Conservation (phyloP, 148 eudicot species). For the Drosera capensis region DNA sequence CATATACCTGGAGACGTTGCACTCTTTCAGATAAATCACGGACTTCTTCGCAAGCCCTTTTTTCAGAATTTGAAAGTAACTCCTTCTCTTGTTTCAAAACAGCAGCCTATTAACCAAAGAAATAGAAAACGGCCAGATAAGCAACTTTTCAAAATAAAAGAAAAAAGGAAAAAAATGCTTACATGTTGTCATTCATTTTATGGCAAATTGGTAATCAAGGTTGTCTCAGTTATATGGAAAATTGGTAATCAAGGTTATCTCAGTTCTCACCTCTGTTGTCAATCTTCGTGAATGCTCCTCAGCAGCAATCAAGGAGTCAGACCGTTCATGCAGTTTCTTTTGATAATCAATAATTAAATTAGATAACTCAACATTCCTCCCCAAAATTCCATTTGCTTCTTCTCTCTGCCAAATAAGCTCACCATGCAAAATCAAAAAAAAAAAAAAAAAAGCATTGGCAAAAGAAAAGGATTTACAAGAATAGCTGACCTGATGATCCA, state of each 20-base stretch:
- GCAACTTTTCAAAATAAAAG: too few relatives aligned
- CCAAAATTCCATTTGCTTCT: slow-evolving; percentile 47
- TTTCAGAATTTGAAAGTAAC: slow-evolving; percentile 61
- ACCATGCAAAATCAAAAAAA: neutral
- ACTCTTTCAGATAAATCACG: slow-evolving; percentile 71
- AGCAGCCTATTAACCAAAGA: slow-evolving; percentile 31
- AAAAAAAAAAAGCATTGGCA: neutral
- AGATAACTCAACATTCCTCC: slow-evolving; percentile 85
- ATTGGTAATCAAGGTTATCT: too few relatives aligned
- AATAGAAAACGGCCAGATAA: too few relatives aligned
- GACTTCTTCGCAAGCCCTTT: slow-evolving; percentile 82
- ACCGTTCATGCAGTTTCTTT: slow-evolving; percentile 61
- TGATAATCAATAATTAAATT: slow-evolving; percentile 78
- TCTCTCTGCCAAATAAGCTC: slow-evolving; percentile 30
- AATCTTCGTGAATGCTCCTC: slow-evolving; percentile 67
- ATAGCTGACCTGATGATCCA: slow-evolving; percentile 47
- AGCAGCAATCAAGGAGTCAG: slow-evolving; percentile 49
- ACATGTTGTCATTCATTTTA: too few relatives aligned
- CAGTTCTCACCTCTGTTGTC: slow-evolving; percentile 64
- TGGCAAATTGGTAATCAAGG: too few relatives aligned
- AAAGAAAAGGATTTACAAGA: neutral
- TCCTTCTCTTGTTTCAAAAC: slow-evolving; percentile 70
- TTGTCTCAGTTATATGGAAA: too few relatives aligned
- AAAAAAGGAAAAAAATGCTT: neutral
- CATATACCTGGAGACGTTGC: slow-evolving; percentile 54